Evolutionary conservation across 2,329 filamentous ascomycete genomes (phyloP), one percentile per base, ranked within the genome.

Genomic region (Ambrosiella beaveri): DNA sequence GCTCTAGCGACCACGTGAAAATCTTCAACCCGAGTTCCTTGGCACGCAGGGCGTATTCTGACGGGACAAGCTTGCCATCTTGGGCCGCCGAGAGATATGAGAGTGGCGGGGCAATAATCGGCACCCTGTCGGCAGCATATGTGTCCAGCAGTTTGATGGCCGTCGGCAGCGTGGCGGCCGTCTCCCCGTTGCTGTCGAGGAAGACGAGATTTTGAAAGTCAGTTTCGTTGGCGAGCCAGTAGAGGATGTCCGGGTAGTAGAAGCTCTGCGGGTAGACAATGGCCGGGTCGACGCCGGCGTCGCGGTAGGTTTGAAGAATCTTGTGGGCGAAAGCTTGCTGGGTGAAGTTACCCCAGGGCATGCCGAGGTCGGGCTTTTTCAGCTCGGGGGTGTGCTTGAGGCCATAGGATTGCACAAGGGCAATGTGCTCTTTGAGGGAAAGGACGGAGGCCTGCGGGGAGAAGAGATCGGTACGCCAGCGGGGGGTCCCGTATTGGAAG

Each of bases 311-410:
- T 64, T 84, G 75, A 58, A 84, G 74, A 61, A 86, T 69, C 67
- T 86, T 80, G 68, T 84, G 80, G 0, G 79, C 78, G 65, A 79
- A 86, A 64, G 73, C 70, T 63, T 79, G 70, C 65, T 85, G 81
- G 0, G 83, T 86, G 71, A 85, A 86, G 65, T 74, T 66, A 37
- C 73, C 74, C 66, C 84, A 87, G 0, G 84, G 84, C 82, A 87
- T 86, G n/a, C 73, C 65, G n/a, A 86, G 79, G 63, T 78, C 71
- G 40, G 79, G 82, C 0, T 78, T 79, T 73, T 87, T 87, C 38
- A 85, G 74, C 69, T 86, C 82, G 4, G 80, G 77, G 0, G 79
- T 83, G 68, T 83, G 85, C 63, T 80, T 75, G 8, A 84, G 71
- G 41, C 78, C 81, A 47, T 79, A 71, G 1, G 68, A 67, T 63